phyloP scores from a whole-genome alignment of 2,329 filamentous ascomycete genomes.

The Paecilomyces sp. region DNA sequence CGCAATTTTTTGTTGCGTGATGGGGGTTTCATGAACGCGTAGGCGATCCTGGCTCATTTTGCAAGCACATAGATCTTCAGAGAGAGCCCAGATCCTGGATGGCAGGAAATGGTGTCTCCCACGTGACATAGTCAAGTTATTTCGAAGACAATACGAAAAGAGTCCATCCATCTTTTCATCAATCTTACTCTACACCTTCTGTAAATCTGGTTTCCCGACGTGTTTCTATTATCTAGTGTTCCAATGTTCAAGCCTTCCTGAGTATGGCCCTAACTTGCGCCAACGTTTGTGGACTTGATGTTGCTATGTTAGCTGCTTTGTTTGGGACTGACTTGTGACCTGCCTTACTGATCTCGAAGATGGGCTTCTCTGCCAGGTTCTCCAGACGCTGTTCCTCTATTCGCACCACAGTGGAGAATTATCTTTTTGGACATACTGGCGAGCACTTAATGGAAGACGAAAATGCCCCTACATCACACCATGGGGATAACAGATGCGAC shows the following conservation, averaged over 20 bases:
- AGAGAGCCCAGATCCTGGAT: not conserved
- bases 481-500: not conserved
- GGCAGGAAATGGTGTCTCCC: not conserved
- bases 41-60: not conserved
- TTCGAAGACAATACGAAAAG: slow-evolving; percentile 13
- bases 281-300: not conserved
- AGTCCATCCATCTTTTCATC: slow-evolving; percentile 11
- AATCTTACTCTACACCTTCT: slow-evolving; percentile 1
- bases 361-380: not conserved
- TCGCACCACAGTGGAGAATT: not conserved
- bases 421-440: not conserved
- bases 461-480: not conserved
- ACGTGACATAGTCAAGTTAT: slow-evolving; percentile 9
- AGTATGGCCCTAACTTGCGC: not conserved
- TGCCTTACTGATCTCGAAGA: not conserved
- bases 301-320: not conserved
- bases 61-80: not conserved
- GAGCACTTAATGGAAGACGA: not conserved
- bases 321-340: too few relatives aligned
- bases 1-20: not conserved
- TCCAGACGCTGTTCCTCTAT: not conserved
- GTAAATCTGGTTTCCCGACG: slow-evolving; percentile 16
- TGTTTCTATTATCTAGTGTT: not conserved
- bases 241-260: not conserved
- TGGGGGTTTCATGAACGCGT: not conserved